phyloP scores from a whole-genome alignment of 2,329 filamentous ascomycete species.

The Colletotrichum truncatum region DNA sequence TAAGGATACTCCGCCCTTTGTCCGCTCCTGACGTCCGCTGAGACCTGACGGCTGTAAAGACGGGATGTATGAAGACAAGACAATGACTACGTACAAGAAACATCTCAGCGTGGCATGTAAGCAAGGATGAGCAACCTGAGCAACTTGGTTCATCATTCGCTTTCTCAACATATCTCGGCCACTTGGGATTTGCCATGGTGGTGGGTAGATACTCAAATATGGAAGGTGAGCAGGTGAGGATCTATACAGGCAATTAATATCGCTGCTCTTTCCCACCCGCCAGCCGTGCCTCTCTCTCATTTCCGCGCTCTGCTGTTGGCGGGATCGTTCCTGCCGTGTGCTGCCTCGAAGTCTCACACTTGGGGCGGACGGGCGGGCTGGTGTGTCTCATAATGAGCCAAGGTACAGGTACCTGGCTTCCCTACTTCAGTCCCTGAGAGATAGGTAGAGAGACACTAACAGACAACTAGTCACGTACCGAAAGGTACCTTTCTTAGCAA shows the following conservation, averaged over 20 bases:
- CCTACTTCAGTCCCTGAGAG: too few relatives aligned
- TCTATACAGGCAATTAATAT: not conserved
- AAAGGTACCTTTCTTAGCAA: not conserved
- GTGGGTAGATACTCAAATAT: not conserved
- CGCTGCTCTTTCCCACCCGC: slow-evolving; percentile 1
- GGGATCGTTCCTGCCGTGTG: not conserved
- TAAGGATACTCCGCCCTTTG: slow-evolving; percentile 6
- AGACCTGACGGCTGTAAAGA: not conserved
- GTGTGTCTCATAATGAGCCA: not conserved
- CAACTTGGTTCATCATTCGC: not conserved
- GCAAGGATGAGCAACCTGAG: not conserved
- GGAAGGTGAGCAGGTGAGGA: slow-evolving; percentile 14
- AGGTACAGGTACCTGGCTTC: not conserved
- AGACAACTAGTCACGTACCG: not conserved
- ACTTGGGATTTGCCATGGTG: not conserved
- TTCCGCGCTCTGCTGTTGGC: not conserved
- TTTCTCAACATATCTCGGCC: not conserved
- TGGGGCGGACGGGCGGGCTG: not conserved
- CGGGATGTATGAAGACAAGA: not conserved
- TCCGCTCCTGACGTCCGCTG: not conserved
- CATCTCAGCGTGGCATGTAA: too few relatives aligned
- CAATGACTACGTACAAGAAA: too few relatives aligned
- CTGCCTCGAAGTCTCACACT: not conserved
- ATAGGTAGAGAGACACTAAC: not conserved
- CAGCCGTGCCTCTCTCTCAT: not conserved